phyloP scores from a whole-genome alignment of 176 grass and related monocot genomes.

The Ananas comosus region DNA sequence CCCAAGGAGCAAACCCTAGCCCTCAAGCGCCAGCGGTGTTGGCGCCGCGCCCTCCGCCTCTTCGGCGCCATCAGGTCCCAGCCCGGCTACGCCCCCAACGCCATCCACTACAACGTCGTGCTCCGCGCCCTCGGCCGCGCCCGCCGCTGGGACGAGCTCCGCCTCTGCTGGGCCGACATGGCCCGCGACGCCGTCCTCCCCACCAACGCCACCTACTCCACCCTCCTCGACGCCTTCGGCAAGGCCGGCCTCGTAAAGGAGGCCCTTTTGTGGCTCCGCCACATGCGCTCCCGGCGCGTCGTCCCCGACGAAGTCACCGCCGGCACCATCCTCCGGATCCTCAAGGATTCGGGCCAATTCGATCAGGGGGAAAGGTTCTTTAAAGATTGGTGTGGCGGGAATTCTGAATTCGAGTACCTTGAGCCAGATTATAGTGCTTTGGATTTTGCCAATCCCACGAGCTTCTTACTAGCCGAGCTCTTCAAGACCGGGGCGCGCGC shows the following conservation, averaged over 20 bases:
- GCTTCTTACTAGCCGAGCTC: slow-evolving; percentile 42
- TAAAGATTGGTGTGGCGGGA: slow-evolving; percentile 46
- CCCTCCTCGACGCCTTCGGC: slow-evolving; percentile 51
- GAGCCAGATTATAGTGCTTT: slow-evolving; percentile 22
- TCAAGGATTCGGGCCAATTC: slow-evolving; percentile 45
- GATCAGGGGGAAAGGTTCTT: slow-evolving; percentile 33
- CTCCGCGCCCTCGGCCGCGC: slow-evolving; percentile 51
- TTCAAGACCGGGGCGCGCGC: slow-evolving; percentile 11
- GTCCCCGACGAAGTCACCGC: slow-evolving; percentile 52
- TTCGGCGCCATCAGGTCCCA: slow-evolving; percentile 42
- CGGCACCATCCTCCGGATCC: slow-evolving; percentile 54
- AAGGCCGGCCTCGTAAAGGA: slow-evolving; percentile 43
- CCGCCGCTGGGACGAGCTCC: slow-evolving; percentile 44
- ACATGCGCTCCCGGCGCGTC: slow-evolving; percentile 45
- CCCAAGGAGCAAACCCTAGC: slow-evolving; percentile 39
- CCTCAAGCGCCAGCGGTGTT: slow-evolving; percentile 51
- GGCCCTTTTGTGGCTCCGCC: slow-evolving; percentile 45
- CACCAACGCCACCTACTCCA: slow-evolving; percentile 51
- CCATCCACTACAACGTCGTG: slow-evolving; percentile 49
- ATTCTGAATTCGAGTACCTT: slow-evolving; percentile 40
- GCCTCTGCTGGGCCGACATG: slow-evolving; percentile 37
- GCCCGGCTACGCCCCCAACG: slow-evolving; percentile 37
- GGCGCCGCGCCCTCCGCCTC: slow-evolving; percentile 41
- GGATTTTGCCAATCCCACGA: slow-evolving; percentile 31
- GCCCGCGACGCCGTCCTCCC: slow-evolving; percentile 23